phyloP scores from a whole-genome alignment of 192 early-diverging fungal species.

The Dissophora ornata region DNA sequence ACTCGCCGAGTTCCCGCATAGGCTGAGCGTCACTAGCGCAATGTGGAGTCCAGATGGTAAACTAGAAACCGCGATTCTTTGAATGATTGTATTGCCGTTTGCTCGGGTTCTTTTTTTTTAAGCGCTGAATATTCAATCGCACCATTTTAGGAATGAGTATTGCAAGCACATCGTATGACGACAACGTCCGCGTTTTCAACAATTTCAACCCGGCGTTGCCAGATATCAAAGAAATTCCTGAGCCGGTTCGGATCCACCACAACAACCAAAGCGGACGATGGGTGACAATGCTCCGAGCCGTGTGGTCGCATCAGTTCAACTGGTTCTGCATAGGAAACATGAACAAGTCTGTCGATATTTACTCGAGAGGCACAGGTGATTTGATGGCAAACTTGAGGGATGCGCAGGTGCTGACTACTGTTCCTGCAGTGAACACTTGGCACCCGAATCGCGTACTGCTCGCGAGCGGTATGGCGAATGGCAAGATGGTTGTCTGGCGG shows the following conservation, averaged over 20 bases:
- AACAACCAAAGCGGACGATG: slow-evolving; percentile 75
- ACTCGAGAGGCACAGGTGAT: slow-evolving; percentile 64
- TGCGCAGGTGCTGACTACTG: slow-evolving; percentile 35
- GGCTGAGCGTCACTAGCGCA: slow-evolving; percentile 67
- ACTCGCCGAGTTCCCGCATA: slow-evolving; percentile 57
- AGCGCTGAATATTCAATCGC: not conserved
- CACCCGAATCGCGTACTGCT: slow-evolving; percentile 66
- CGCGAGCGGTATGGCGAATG: slow-evolving; percentile 67
- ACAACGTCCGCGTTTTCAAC: slow-evolving; percentile 65
- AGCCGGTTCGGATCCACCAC: slow-evolving; percentile 59
- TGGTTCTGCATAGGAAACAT: slow-evolving; percentile 75
- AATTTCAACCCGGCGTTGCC: slow-evolving; percentile 53
- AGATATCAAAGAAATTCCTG: slow-evolving; percentile 37
- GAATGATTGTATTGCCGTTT: not conserved
- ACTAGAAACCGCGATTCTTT: not conserved
- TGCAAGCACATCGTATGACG: slow-evolving; percentile 68
- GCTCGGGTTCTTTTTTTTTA: not conserved
- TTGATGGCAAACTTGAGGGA: slow-evolving; percentile 61
- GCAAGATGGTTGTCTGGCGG: slow-evolving; percentile 69
- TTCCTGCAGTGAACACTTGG: slow-evolving; percentile 73
- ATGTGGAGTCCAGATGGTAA: slow-evolving; percentile 75
- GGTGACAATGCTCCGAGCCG: slow-evolving; percentile 73
- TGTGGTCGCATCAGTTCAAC: slow-evolving; percentile 63
- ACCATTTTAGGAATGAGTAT: slow-evolving; percentile 39
- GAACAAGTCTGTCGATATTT: slow-evolving; percentile 71